These are phyloP conservation scores for Gremmenia infestans DNA, from an alignment of 2,329 filamentous ascomycete species.

Conservation along the genomic window DNA sequence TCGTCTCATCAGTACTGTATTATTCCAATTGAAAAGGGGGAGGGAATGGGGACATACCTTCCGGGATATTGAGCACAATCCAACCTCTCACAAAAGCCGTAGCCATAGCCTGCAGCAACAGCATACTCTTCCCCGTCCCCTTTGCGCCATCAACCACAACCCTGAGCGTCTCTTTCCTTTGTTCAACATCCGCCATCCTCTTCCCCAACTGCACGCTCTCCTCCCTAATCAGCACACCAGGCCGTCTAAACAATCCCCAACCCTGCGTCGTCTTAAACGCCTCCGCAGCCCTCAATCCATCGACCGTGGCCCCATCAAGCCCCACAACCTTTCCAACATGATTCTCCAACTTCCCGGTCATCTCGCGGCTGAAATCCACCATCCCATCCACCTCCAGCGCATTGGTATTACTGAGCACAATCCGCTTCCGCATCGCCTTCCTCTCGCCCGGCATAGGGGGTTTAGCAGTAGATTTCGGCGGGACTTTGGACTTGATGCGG, in stretches of 20 bases:
- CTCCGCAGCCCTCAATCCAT: conserved; percentile 76
- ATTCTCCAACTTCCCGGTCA: conserved; percentile 48
- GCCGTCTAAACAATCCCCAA: conserved; percentile 81
- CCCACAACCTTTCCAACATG: conserved; percentile 63
- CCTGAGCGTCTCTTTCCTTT: conserved; percentile 51
- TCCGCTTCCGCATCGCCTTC: conserved; percentile 80
- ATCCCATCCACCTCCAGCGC: conserved; percentile 72
- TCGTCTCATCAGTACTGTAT: conserved; percentile 10
- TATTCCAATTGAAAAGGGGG: neutral
- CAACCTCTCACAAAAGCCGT: conserved; percentile 79
- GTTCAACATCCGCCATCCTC: conserved; percentile 53
- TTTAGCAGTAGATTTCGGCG: conserved; percentile 33
- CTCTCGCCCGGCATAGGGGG: conserved; percentile 72
- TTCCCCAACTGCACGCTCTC: conserved; percentile 72
- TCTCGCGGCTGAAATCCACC: conserved; percentile 51
- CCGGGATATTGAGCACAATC: conserved; percentile 84
- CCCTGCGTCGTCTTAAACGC: conserved; percentile 88
- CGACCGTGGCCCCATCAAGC: conserved; percentile 65
- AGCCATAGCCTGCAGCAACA: conserved; percentile 77
- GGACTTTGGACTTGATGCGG: conserved; percentile 45
- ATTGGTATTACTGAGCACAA: conserved; percentile 91
- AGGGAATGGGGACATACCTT: conserved; percentile 54
- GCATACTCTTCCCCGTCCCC: conserved; percentile 79
- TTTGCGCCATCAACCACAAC: conserved; percentile 69
- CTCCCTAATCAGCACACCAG: conserved; percentile 70